Base-by-base conservation (phyloP, 352 stramenopile species). In the Pythium pyrilobum region DNA sequence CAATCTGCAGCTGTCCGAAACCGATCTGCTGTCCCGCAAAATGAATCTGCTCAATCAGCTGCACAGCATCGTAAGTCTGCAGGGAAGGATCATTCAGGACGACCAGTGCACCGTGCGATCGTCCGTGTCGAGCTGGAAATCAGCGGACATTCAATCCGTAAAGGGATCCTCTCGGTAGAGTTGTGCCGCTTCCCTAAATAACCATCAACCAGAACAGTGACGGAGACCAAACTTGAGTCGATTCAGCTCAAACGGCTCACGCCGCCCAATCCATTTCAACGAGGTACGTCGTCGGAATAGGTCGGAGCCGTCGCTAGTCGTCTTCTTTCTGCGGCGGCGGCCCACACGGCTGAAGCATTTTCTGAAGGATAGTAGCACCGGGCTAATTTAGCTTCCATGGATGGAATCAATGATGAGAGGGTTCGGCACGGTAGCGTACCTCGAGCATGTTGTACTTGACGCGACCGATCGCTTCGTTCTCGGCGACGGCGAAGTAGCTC, bases 391-490 rank as follows among this genome's bases (percentile, higher is more conserved):
- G n/a, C n/a, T n/a, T n/a, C 15, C 31, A 15, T 11, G 5, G 20
- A 31, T 5, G n/a, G 16, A 29, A 23, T 5, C 5, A 6, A 21
- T 41, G n/a, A 52, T 27, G 9, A 55, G 11, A 33, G 23, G 8
- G n/a, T 20, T 55, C 32, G 8, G n/a, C 51, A 33, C 15, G 25
- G 16, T 36, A 32, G 11, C 32, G 3, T 57, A 85, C 76, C 63
- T 98, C 87, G n/a, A 98, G 66, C 67, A 98, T 89, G 52, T 95
- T 72, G 66, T 85, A 83, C 44, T 89, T 84, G 33, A 97, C 81
- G 50, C 96, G 86, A 39, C 93, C 96, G 48, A 98, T 77, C 23
- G 89, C 92, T 71, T 98, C 91, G 72, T 99, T 99, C 76, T 99
- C 92, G 13, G 96, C 96, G 32, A 98, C 94, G 9, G 96, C 92